A percentile compares a stretch with the other conserved stretches of the same genome.
These are phyloP conservation scores for Neospora caninum DNA, from an alignment of 169 alveolate species.

Conservation along the genomic window DNA sequence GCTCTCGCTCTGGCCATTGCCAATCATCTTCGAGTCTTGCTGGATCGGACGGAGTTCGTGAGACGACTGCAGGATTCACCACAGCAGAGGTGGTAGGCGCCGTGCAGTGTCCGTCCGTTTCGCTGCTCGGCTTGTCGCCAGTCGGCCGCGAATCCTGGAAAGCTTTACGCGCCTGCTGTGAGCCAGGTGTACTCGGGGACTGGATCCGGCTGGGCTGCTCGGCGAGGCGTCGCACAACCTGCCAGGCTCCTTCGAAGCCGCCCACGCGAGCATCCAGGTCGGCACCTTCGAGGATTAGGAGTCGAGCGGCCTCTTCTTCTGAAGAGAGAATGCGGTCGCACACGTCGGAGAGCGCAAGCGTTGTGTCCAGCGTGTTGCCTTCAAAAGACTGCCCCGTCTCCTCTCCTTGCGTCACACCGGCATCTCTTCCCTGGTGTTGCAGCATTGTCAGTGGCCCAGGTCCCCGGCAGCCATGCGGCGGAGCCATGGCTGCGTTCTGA, in stretches of 20 bases:
- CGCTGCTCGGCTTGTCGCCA: too few relatives aligned
- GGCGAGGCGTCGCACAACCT: not conserved
- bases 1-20: not conserved
- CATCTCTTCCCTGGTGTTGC: too few relatives aligned
- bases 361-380: too few relatives aligned
- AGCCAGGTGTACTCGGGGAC: not conserved
- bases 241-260: not conserved
- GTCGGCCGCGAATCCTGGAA: not conserved
- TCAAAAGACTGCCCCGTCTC: too few relatives aligned
- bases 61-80: not conserved
- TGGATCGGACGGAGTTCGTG: not conserved
- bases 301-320: not conserved
- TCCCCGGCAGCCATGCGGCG: too few relatives aligned
- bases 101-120: not conserved
- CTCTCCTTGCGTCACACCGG: too few relatives aligned
- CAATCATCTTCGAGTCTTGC: not conserved
- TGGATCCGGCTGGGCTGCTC: not conserved
- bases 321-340: not conserved
- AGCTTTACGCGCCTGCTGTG: not conserved
- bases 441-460: too few relatives aligned
- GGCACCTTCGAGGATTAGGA: not conserved
- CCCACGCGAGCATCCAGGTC: not conserved
- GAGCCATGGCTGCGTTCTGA: too few relatives aligned
- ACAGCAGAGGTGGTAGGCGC: not conserved
- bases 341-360: too few relatives aligned